Base-by-base conservation (phyloP, 2,329 filamentous ascomycete genomes). In the Colletotrichum godetiae region DNA sequence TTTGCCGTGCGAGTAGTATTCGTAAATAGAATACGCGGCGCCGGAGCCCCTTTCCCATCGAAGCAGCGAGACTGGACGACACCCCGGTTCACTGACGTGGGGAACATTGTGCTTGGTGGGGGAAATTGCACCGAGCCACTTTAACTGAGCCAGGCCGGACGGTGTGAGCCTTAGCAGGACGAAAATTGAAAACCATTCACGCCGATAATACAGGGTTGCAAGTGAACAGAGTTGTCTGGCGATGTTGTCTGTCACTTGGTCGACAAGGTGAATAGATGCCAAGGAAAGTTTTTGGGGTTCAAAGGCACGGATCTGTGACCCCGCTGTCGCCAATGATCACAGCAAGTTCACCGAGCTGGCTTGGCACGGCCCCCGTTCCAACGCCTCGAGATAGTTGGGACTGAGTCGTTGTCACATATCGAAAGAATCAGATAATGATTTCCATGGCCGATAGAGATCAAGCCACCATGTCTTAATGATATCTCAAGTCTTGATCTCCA, bases 41-140 rank as follows among this genome's bases (percentile, higher is more conserved):
- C 67, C 35, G 67, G 31, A 57, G 11, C 71, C 71, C 71, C 68
- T 70, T 73, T 66, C 61, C 46, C 52, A 13, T 27, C 27, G 58
- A 70, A 69, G 58, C 53, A 27, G 53, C 67, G 19, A 64, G 35
- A 69, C 42, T 62, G n/a, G 19, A 35, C 7, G 6, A 27, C 37
- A 73, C 61, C 71, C 71, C 31, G 60, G 71, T 52, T 73, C 67
- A 56, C 35, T 60, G 15, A 65, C 71, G 67, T 73, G 67, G 71
- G 29, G 55, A 29, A 61, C 67, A 60, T 65, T 58, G 22, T 65
- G 67, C 61, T 46, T 66, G 49, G 70, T 61, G 67, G 60, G 67
- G 55, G 71, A 58, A 35, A 70, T 73, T 73, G 56, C 67, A 55
- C 71, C 49, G 60, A 71, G 60, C 71, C 67, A 70, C 60, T 57